Evolutionary conservation across 2,329 filamentous ascomycete species (phyloP), one percentile per base, ranked within the genome.

Genomic region (Aciculosporium take): DNA sequence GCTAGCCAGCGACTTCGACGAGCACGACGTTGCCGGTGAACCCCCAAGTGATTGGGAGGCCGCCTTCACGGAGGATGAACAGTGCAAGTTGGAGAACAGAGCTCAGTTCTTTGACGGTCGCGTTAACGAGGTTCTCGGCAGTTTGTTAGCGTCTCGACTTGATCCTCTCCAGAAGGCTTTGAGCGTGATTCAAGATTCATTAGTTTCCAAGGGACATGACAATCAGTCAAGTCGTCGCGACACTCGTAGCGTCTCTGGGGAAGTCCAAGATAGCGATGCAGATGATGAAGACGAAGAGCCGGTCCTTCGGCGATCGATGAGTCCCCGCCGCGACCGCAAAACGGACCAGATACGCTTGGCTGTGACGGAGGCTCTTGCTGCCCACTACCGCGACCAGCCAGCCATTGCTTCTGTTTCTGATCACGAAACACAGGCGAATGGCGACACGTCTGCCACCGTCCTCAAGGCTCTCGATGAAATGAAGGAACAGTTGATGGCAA

Each of bases 21-120:
- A 54, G 9, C 45, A 44, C 17, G 72, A 74, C 23, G 78, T 75
- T 18, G 46, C 42, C 7, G 50, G 43, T 46, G 66, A 80, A 13
- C 78, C 81, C 20, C 74, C 79, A 45, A 95, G 88, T 56, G 89
- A 96, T 58, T 98, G 91, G 91, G 87, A 94, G 54, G 82, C 82
- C 55, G 77, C 81, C 36, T 79, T 95, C 46, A 81, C 82, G 8
- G 84, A 85, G 15, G 79, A 81, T 27, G 84, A 93, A 53, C 85
- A 93, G 44, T 75, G 78, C 39, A 94, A 94, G 60, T 68, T 96
- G 42, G 77, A 84, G 48, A 78, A 79, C 40, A 78, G 87, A 37
- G 84, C 84, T 48, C 74, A 77, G 36, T 96, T 94, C 70, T 95
- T 96, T 53, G 87, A 96, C 54, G 81, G 77, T 36, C 87, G 84